Base-by-base conservation (phyloP, 2,329 filamentous ascomycete species). In the Cladobotryum mycophilum region DNA sequence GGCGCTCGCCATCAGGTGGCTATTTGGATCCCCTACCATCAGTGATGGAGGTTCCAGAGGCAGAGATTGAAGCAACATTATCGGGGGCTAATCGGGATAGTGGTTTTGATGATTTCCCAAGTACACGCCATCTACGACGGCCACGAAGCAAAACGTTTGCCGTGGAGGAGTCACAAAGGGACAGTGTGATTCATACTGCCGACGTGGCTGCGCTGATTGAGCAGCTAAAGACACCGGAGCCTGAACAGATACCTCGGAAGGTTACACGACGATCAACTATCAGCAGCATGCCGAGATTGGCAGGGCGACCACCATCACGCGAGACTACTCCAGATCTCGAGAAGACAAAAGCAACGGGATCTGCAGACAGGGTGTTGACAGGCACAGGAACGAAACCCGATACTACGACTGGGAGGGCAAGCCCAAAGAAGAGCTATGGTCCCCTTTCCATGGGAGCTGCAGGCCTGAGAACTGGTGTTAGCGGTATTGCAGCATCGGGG, bases 151-250 rank as follows among this genome's bases (percentile, higher is more conserved):
- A 64, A 46, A 51, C 60, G 1, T 55, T 63, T 13, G 63, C 20
- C 33, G 48, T 65, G 12, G 63, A 70, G 17, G 65, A 70, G 30
- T 60, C 64, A 30, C 66, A 70, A 45, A 72, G 76, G 41, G 80
- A 84, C 58, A 83, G 80, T 62, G 79, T 77, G 22, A 74, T 82
- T 30, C 76, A 81, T 56, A 67, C 80, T 41, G 73, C 71, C 18
- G 76, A 80, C 38, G 55, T 61, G n/a, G 73, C 73, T 34, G 41
- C 53, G 56, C 54, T 59, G 57, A 52, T 50, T 55, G 48, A 40
- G 49, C 50, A 53, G 48, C 41, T 61, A 49, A 56, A 60, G 41
- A 64, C 63, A 34, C 62, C 65, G 25, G 62, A 67, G 49, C 55
- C 60, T 50, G 38, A 54, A 42, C 30, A 38, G 38, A 46, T 18